Evolutionary conservation across 805 yeast species (phyloP).

Genomic region (Teunomyces tritomae): DNA sequence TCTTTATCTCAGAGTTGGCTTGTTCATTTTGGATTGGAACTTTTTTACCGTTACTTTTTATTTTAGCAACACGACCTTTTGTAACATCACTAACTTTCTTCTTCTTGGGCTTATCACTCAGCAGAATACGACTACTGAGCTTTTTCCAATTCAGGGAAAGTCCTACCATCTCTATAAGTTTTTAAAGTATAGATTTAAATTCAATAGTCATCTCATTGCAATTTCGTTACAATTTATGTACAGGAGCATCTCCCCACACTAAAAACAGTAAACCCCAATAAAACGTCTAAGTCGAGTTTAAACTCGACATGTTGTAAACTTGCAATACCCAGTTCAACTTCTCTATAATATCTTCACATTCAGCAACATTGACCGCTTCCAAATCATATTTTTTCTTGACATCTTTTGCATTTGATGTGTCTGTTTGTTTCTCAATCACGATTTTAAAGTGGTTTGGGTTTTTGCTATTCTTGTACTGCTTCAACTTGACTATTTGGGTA

Average conservation of each 20-base stretch:
- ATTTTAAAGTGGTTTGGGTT: constrained; percentile 80
- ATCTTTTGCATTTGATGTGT: constrained; percentile 40
- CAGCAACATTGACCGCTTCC: constrained; percentile 62
- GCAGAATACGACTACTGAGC: constrained; percentile 8
- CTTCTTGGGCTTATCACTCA: constrained; percentile 4
- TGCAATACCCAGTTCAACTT: constrained; percentile 58
- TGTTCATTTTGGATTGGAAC: neutral
- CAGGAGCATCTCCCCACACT: neutral
- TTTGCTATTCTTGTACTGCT: constrained; percentile 62
- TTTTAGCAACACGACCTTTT: neutral
- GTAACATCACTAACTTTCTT: neutral
- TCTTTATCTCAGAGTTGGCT: neutral
- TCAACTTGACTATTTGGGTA: constrained; percentile 69
- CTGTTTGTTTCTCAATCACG: constrained; percentile 47
- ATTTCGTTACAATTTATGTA: neutral
- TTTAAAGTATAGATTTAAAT: neutral
- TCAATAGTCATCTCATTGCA: neutral
- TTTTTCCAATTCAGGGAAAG: constrained; percentile 24
- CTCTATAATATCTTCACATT: constrained; percentile 74
- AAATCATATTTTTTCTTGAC: constrained; percentile 77
- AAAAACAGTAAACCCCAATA: neutral
- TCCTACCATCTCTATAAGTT: neutral
- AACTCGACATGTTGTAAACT: constrained; percentile 43
- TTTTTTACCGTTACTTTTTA: neutral
- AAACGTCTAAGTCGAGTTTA: neutral